A percentile compares a stretch with the other conserved stretches of the same genome.
Evolutionary conservation across 495 filamentous ascomycete genomes (phyloP).

Genomic region (Annulohypoxylon bovei): DNA sequence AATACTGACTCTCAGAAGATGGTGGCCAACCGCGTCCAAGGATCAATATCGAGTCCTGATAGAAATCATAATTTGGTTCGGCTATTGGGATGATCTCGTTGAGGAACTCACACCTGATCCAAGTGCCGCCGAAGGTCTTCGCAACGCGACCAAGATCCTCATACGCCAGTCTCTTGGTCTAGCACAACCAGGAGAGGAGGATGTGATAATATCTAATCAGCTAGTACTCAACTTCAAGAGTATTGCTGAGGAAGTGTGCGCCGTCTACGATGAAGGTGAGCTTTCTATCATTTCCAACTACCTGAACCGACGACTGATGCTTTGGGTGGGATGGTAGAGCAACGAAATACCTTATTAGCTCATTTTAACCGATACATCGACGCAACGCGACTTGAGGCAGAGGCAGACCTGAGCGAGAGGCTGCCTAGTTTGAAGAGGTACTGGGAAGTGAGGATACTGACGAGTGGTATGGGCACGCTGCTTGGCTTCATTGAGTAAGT

Average conservation of each 20-base stretch:
- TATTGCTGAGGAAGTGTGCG: slow-evolving; percentile 23
- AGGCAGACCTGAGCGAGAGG: slow-evolving; percentile 33
- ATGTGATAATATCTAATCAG: slow-evolving; percentile 15
- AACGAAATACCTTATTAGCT: slow-evolving; percentile 20
- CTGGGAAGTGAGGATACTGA: slow-evolving; percentile 43
- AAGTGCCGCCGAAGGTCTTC: slow-evolving; percentile 27
- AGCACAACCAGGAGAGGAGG: neutral
- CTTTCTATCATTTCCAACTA: neutral
- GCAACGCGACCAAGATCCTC: slow-evolving; percentile 34
- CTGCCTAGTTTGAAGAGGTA: slow-evolving; percentile 41
- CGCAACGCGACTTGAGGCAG: slow-evolving; percentile 37
- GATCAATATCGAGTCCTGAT: slow-evolving; percentile 27
- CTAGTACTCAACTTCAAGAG: slow-evolving; percentile 27
- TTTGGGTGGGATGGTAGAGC: slow-evolving; percentile 16
- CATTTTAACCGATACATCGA: slow-evolving; percentile 42
- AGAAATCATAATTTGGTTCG: slow-evolving; percentile 42
- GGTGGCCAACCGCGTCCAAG: slow-evolving; percentile 37
- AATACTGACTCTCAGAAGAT: slow-evolving; percentile 21
- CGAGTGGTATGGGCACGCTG: slow-evolving; percentile 42
- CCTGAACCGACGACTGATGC: neutral
- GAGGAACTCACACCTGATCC: slow-evolving; percentile 31
- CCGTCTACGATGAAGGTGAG: slow-evolving; percentile 34
- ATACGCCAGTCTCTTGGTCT: slow-evolving; percentile 30
- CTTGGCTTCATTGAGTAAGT: slow-evolving; percentile 41
- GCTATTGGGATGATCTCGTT: slow-evolving; percentile 41